phyloP scores from a whole-genome alignment of 2,329 filamentous ascomycete genomes.

The Tothia fuscella region DNA sequence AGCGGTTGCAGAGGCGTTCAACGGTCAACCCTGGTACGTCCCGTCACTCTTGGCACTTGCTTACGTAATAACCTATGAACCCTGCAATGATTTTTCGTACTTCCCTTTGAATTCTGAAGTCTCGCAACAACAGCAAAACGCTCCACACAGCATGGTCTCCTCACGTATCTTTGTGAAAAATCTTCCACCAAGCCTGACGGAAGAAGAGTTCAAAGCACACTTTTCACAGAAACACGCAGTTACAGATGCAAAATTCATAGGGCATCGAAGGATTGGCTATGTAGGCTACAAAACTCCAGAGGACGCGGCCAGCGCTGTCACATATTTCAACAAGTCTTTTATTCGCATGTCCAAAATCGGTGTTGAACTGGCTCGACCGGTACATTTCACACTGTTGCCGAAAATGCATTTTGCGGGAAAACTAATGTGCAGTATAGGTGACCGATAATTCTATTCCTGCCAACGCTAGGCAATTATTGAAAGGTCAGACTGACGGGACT shows the following conservation, averaged over 20 bases:
- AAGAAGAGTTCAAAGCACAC: conserved; percentile 78
- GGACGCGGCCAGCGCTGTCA: conserved; percentile 71
- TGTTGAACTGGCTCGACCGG: conserved; percentile 77
- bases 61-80: no score
- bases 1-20: no score
- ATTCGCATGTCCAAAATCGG: conserved; percentile 91
- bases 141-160: conserved; percentile 27
- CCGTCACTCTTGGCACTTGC: no score
- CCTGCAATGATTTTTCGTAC: no score
- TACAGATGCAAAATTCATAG: conserved; percentile 86
- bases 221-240: conserved; percentile 68
- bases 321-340: conserved; percentile 91
- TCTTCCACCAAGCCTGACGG: conserved; percentile 72
- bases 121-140: background rate
- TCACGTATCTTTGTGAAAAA: conserved; percentile 63
- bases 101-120: background rate
- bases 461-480: background rate
- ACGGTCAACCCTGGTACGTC: no score
- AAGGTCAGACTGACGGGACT: no score
- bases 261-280: conserved; percentile 85
- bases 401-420: background rate
- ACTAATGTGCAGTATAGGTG: conserved; percentile 1
- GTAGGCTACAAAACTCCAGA: conserved; percentile 80
- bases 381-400: conserved; percentile 30
- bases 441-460: conserved; percentile 7